Evolutionary conservation across 169 alveolate species (phyloP), one percentile per base, ranked within the genome.

Genomic region (Plasmodium gaboni): DNA sequence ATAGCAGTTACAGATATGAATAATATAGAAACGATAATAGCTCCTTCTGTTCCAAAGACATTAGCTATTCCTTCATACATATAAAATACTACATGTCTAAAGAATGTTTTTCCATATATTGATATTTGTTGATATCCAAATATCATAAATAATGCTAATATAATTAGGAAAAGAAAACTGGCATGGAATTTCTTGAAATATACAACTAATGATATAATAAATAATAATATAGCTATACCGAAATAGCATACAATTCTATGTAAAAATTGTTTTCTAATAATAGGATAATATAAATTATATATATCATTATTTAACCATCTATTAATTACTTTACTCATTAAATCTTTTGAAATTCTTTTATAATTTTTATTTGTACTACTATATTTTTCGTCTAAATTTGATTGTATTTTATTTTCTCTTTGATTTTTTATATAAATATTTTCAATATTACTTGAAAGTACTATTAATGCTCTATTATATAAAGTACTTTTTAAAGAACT

Each of bases 311-410:
- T 71, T 38, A 86, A 70, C 92, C 92, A 86, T 48, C 92, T 59
- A 63, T 86, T 86, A 24, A 86, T 86, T 26, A 86, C 92, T 86
- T 86, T 86, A 71, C 92, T 86, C 92, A 86, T 86, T 86, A 86
- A 71, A 26, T 86, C 92, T 71, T 86, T 86, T 51, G 92, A 86
- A 12, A 86, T 86, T 48, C 51, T 69, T 57, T 64, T 64, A 59
- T 69, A 71, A n/a, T 86, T 74, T 46, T 69, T 70, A 63, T 71
- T 86, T 44, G 59, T 86, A 22, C 26, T 46, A 32, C 28, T 71
- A 13, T 65, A 57, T 3, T 69, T 86, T 46, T 86, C 92, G 19
- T 86, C 87, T 26, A 71, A 24, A 2, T 86, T 59, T 5, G 92
- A 1, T 42, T 71, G 86, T 57, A 86, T 71, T 48, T 86, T 86